phyloP scores from a whole-genome alignment of 495 filamentous ascomycete genomes.

The Penicillium pulvis region DNA sequence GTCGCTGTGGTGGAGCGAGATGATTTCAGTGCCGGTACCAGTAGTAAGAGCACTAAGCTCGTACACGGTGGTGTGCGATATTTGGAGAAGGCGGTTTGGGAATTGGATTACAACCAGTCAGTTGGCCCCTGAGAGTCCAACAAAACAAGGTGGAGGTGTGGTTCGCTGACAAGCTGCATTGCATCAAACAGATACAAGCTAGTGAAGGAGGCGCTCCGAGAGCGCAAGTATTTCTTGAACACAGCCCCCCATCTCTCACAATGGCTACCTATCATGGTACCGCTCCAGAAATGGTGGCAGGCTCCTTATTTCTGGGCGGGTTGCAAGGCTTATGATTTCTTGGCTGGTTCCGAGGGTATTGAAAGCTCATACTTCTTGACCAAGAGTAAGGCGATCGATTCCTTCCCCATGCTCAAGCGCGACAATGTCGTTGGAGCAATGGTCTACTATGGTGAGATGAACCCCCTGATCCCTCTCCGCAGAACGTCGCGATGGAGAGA shows the following conservation, averaged over 20 bases:
- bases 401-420: slow-evolving; percentile 96
- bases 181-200: slow-evolving; percentile 65
- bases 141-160: not conserved
- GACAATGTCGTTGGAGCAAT: slow-evolving; percentile 84
- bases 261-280: slow-evolving; percentile 98
- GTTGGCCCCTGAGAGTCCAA: slow-evolving; percentile 15
- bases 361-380: slow-evolving; percentile 97
- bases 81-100: slow-evolving; percentile 95
- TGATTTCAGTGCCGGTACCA: slow-evolving; percentile 92
- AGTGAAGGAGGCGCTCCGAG: slow-evolving; percentile 92
- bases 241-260: slow-evolving; percentile 92
- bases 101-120: slow-evolving; percentile 90
- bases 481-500: not conserved
- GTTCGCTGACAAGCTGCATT: slow-evolving; percentile 18
- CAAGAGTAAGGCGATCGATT: slow-evolving; percentile 89
- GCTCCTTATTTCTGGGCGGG: slow-evolving; percentile 97
- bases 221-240: slow-evolving; percentile 93
- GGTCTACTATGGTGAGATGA: slow-evolving; percentile 80
- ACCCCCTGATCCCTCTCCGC: not conserved
- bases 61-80: slow-evolving; percentile 97
- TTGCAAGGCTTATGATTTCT: slow-evolving; percentile 91
- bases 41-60: slow-evolving; percentile 95
- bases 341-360: slow-evolving; percentile 94
- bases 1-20: slow-evolving; percentile 95
- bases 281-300: slow-evolving; percentile 95